phyloP scores from a whole-genome alignment of 305 asterid species.

The Solanum aculeatissimum region DNA sequence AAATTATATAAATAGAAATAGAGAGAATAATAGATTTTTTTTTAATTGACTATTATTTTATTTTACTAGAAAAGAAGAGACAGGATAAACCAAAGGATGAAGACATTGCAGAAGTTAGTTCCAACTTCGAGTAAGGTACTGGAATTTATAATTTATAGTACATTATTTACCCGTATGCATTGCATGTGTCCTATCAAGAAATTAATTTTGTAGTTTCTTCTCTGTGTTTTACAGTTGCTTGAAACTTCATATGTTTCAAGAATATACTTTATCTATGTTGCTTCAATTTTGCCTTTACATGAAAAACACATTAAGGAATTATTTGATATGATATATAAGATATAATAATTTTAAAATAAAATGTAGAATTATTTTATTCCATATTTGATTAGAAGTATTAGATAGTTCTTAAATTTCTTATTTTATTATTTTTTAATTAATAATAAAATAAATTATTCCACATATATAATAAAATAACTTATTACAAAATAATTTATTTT shows the following conservation, averaged over 20 bases:
- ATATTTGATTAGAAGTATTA: too few species aligned
- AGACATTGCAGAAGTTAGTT: slow-evolving; percentile 80
- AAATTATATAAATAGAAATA: too few species aligned
- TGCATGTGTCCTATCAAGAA: background rate
- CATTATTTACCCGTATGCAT: background rate
- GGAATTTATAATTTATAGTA: background rate
- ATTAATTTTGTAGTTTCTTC: background rate
- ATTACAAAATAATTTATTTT: too few species aligned
- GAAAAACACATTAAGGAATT: background rate
- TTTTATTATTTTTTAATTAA: too few species aligned
- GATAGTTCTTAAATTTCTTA: too few species aligned
- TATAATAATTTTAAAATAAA: too few species aligned
- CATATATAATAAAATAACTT: too few species aligned
- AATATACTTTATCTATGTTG: background rate
- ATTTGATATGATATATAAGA: fast-evolving
- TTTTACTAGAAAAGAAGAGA: slow-evolving; percentile 69
- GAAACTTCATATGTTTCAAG: background rate
- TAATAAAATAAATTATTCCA: too few species aligned
- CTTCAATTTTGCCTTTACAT: background rate
- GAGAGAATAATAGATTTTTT: too few species aligned
- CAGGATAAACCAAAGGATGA: slow-evolving; percentile 74
- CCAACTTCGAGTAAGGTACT: slow-evolving; percentile 78
- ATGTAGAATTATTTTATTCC: too few species aligned
- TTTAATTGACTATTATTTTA: background rate
- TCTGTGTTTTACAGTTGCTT: background rate